These are phyloP conservation scores for Aspergillus mulundensis DNA, from an alignment of 495 filamentous ascomycete genomes.

Conservation along the genomic window DNA sequence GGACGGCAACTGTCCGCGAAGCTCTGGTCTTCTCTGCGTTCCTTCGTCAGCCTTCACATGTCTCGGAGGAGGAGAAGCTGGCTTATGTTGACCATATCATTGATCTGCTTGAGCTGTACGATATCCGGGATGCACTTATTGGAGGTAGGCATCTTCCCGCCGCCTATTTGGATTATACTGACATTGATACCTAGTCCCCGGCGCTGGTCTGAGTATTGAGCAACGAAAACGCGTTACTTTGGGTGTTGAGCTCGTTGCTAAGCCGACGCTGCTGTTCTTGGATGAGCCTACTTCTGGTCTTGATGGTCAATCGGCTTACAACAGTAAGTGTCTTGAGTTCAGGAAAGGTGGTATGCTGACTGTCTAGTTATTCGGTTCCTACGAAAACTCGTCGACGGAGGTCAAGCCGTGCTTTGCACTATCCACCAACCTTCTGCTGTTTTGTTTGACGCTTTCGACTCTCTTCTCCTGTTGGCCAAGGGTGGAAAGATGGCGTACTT, in stretches of 20 bases:
- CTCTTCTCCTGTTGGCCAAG: slow-evolving; percentile 45
- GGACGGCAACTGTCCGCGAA: slow-evolving; percentile 42
- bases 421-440: slow-evolving; percentile 89
- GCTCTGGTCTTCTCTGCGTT: slow-evolving; percentile 48
- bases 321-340: too few species aligned
- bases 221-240: slow-evolving; percentile 67
- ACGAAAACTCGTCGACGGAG: slow-evolving; percentile 73
- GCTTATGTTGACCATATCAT: slow-evolving; percentile 50
- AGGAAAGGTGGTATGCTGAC: too few species aligned
- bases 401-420: slow-evolving; percentile 87
- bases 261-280: slow-evolving; percentile 62
- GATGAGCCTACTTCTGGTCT: slow-evolving; percentile 64
- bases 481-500: slow-evolving; percentile 73
- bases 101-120: slow-evolving; percentile 42
- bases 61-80: slow-evolving; percentile 42
- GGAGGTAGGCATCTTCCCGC: too few species aligned
- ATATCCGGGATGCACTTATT: slow-evolving; percentile 57
- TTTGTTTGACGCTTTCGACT: slow-evolving; percentile 49
- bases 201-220: slow-evolving; percentile 53
- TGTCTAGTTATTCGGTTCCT: slow-evolving; percentile 71
- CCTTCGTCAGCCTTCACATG: slow-evolving; percentile 37
- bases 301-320: slow-evolving; percentile 59
- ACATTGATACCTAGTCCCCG: too few species aligned
- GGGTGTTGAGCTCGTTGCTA: slow-evolving; percentile 68
- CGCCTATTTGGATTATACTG: too few species aligned